A percentile compares a stretch with the other conserved stretches of the same genome.
Evolutionary conservation across 2,329 filamentous ascomycete genomes (phyloP).

Genomic region (Verticillium dahliae): DNA sequence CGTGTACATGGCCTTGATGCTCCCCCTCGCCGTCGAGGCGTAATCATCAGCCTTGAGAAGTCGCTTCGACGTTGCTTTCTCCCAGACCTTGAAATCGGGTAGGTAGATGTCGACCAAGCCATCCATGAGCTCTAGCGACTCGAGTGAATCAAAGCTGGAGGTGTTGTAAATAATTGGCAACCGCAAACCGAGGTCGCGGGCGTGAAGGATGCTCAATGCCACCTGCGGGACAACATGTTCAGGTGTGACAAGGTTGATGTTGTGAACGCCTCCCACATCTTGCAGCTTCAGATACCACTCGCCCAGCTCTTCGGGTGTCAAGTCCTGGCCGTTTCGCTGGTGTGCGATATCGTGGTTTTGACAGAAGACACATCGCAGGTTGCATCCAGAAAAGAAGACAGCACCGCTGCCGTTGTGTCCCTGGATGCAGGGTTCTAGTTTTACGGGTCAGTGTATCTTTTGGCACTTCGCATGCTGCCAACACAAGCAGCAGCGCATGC

Average conservation of each 20-base stretch:
- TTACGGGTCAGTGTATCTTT: conserved; percentile 4
- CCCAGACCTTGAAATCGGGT: conserved; percentile 86
- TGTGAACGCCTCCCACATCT: conserved; percentile 73
- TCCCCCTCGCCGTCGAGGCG: conserved; percentile 64
- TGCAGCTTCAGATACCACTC: conserved; percentile 82
- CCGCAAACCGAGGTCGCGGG: conserved; percentile 60
- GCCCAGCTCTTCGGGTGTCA: conserved; percentile 71
- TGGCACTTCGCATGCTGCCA: neutral
- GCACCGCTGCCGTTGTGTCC: conserved; percentile 74
- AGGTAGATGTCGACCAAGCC: conserved; percentile 80
- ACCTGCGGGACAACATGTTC: conserved; percentile 85
- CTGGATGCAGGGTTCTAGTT: conserved; percentile 70
- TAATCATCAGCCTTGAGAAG: conserved; percentile 77
- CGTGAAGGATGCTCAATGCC: conserved; percentile 67
- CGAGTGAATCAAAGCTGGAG: conserved; percentile 70
- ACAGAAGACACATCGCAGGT: conserved; percentile 68
- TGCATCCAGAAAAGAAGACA: conserved; percentile 75
- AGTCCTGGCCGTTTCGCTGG: conserved; percentile 71
- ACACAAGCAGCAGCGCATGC: neutral
- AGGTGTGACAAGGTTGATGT: conserved; percentile 82
- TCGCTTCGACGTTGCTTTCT: conserved; percentile 55
- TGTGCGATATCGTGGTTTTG: conserved; percentile 83
- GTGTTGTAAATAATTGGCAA: conserved; percentile 82
- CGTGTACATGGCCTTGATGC: conserved; percentile 70
- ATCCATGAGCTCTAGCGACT: conserved; percentile 65